These are phyloP conservation scores for Pseudoturritis turrita DNA, from an alignment of 345 rosid species.

Conservation along the genomic window DNA sequence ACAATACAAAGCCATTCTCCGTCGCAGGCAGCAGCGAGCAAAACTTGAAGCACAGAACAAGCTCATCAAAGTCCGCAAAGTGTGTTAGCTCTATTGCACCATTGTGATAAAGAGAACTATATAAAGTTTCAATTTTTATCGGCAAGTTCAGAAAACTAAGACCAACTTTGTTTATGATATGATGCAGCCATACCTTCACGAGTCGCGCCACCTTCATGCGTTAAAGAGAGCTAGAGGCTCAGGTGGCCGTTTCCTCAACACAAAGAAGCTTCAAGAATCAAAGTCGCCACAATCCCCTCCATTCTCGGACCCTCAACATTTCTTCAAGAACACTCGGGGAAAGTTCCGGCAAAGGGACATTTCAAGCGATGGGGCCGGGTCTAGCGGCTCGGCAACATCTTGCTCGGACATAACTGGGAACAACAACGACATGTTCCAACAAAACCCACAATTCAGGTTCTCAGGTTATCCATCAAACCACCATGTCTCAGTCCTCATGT, in stretches of 20 bases:
- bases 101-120: background rate
- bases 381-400: constrained; percentile 37
- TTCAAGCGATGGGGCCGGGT: constrained; percentile 25
- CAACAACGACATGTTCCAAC: constrained; percentile 4
- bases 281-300: constrained; percentile 20
- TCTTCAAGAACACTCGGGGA: constrained; percentile 10
- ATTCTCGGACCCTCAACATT: background rate
- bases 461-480: constrained; percentile 17
- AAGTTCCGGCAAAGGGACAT: constrained; percentile 4
- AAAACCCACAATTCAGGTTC: background rate
- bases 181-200: constrained; percentile 71
- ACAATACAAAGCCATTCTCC: constrained; percentile 66
- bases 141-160: background rate
- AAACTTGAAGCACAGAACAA: constrained; percentile 69
- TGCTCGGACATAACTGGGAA: constrained; percentile 24
- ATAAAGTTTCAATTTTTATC: background rate
- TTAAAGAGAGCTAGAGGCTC: constrained; percentile 65
- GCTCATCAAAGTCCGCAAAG: constrained; percentile 58
- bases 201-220: constrained; percentile 76
- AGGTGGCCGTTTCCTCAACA: constrained; percentile 70
- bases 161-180: background rate
- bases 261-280: constrained; percentile 43
- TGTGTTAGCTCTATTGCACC: constrained; percentile 20
- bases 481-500: constrained; percentile 28
- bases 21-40: constrained; percentile 64